Evolutionary conservation across 1,284 basidiomycete species (phyloP), one percentile per base, ranked within the genome.

Genomic region (Fistulinella staudtii): DNA sequence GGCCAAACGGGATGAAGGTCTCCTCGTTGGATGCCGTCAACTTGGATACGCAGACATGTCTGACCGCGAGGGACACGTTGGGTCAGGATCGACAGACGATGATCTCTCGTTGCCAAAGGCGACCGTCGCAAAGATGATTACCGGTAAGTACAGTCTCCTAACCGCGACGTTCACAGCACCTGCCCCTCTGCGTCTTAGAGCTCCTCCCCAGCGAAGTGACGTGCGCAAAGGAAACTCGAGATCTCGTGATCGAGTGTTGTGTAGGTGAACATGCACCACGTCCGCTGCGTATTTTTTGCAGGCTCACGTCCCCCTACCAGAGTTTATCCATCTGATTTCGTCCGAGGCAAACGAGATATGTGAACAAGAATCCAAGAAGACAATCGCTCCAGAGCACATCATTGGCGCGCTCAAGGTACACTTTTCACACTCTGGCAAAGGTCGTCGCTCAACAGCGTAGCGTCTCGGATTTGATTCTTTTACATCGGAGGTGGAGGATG

Each of bases 301-400:
- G 29, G 40, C 51, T 55, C 47, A 54, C 34, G 17, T 21, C 36
- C 23, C 36, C 54, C 38, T 49, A 43, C 43, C 59, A 97, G 95
- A 99, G 75, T 99, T 98, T 69, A 95, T 99, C 56, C 92, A 97
- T 63, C 72, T 99, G 63, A 88, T 99, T 61, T 96, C 96, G 13
- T 94, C 94, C 7, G 93, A 98, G 67, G 89, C 94, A 41, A 99
- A 99, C 68, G 93, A 97, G 55, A 92, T 97, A 47, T 99, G 96
- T 66, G 96, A 99, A 62, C 86, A 91, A 64, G 93, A 94, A 60
- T 88, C 89, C n/a, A 98, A 98, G 74, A 99, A 99, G 75, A 99
- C 95, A 0, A 99, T 99, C 56, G 91, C 93, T 4, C 95, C 96
- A 2, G 95, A 99, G 61, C 95, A 99, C 63, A 94, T 99, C 37